A percentile compares a stretch with the other conserved stretches of the same genome.
These are phyloP conservation scores for Solanum megistacrolobum DNA, from an alignment of 257 asterid genomes.

Conservation along the genomic window DNA sequence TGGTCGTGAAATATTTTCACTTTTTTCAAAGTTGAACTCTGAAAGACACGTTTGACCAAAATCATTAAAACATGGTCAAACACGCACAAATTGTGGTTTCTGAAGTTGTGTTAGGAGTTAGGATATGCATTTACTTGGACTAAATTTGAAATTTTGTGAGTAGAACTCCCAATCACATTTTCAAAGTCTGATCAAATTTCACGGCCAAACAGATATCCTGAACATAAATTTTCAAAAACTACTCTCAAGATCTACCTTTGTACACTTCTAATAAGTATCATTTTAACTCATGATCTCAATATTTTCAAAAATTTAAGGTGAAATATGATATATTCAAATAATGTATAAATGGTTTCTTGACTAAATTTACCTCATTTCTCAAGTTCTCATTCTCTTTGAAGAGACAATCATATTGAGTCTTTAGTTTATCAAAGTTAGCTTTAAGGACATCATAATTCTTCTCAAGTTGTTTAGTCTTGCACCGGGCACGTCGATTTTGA, in stretches of 20 bases:
- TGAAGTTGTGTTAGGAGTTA: neutral
- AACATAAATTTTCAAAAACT: no score
- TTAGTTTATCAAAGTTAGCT: conserved; percentile 33
- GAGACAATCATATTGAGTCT: neutral
- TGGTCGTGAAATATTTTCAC: no score
- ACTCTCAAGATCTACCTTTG: neutral
- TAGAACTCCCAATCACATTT: neutral
- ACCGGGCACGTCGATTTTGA: conserved; percentile 10
- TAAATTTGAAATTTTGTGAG: neutral
- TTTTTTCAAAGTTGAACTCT: neutral
- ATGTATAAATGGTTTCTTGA: neutral
- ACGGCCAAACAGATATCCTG: neutral
- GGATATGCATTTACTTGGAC: neutral
- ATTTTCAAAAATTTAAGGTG: neutral
- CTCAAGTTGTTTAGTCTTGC: conserved; percentile 6
- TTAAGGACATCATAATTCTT: conserved; percentile 27
- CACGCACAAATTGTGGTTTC: no score
- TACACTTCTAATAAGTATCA: neutral
- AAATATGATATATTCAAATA: neutral
- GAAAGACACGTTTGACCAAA: neutral
- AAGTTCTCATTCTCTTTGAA: conserved; percentile 45
- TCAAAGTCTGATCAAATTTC: neutral
- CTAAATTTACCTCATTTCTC: conserved; percentile 40
- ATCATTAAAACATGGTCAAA: neutral
- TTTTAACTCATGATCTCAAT: neutral